Percentiles rank a stretch among this genome's conserved stretches.
Conservation (phyloP, 305 asterid species). For the Galium porrigens region DNA sequence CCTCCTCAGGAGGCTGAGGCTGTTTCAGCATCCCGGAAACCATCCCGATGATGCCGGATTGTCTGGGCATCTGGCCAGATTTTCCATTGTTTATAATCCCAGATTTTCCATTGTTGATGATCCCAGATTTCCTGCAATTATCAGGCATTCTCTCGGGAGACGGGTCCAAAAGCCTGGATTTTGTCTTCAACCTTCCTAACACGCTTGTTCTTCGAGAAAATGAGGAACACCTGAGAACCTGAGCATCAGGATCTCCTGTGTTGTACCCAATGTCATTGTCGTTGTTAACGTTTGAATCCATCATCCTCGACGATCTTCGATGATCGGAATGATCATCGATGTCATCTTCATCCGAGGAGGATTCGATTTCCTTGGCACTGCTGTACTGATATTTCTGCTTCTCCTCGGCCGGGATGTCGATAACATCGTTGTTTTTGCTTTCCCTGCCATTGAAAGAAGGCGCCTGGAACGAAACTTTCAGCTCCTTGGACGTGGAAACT, state of each 20-base stretch:
- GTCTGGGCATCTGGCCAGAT: neutral
- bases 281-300: slow-evolving; percentile 5
- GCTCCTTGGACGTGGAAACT: slow-evolving; percentile 25
- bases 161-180: slow-evolving; percentile 64
- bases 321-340: slow-evolving; percentile 12
- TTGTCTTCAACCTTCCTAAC: slow-evolving; percentile 50
- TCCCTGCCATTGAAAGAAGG: slow-evolving; percentile 11
- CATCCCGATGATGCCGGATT: slow-evolving; percentile 9
- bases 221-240: slow-evolving; percentile 55
- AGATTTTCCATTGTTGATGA: slow-evolving; percentile 14
- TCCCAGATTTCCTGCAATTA: slow-evolving; percentile 15
- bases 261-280: slow-evolving; percentile 9
- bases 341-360: slow-evolving; percentile 19
- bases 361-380: neutral
- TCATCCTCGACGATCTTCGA: slow-evolving; percentile 18
- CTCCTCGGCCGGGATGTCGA: slow-evolving; percentile 35
- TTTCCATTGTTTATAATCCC: slow-evolving; percentile 15
- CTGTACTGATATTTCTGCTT: slow-evolving; percentile 1
- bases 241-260: slow-evolving; percentile 18
- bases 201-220: slow-evolving; percentile 36
- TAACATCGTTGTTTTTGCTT: slow-evolving; percentile 14
- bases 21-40: slow-evolving; percentile 19
- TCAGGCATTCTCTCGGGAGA: slow-evolving; percentile 30
- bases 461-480: slow-evolving; percentile 27
- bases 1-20: slow-evolving; percentile 17